Percentiles rank a stretch among this genome's conserved stretches.
Conservation (phyloP, 2,329 filamentous ascomycete species). For the Fusarium staphyleae region DNA sequence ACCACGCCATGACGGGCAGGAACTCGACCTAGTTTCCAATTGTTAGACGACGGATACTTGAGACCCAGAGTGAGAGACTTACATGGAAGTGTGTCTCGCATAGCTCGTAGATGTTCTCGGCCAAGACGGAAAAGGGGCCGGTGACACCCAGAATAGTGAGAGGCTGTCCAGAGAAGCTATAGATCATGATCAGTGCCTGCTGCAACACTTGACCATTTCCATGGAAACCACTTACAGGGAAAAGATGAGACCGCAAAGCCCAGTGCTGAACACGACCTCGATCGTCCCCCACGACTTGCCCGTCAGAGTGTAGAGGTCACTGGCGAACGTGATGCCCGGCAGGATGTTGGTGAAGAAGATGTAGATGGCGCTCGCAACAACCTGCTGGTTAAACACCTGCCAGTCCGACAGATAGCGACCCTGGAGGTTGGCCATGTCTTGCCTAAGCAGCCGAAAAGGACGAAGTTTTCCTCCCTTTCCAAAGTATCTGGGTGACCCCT, state of each 20-base stretch:
- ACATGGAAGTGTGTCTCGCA: constrained; percentile 63
- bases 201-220: not conserved
- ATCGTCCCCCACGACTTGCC: constrained; percentile 71
- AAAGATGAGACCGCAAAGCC: constrained; percentile 69
- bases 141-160: constrained; percentile 71
- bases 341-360: constrained; percentile 73
- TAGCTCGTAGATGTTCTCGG: constrained; percentile 69
- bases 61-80: constrained; percentile 20
- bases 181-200: not conserved
- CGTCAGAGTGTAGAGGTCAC: constrained; percentile 68
- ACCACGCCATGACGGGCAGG: constrained; percentile 73
- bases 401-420: constrained; percentile 60
- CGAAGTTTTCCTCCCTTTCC: constrained; percentile 53
- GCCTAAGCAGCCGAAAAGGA: constrained; percentile 60
- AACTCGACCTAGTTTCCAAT: constrained; percentile 57
- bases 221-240: constrained; percentile 54
- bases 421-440: constrained; percentile 56
- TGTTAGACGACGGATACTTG: not conserved
- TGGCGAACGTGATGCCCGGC: constrained; percentile 72
- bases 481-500: constrained; percentile 36
- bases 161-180: constrained; percentile 64
- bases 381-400: constrained; percentile 67
- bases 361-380: constrained; percentile 69
- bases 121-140: constrained; percentile 71
- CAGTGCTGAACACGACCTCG: constrained; percentile 71